Conservation (phyloP, 352 stramenopile genomes). For the Globisporangium spiculum region DNA sequence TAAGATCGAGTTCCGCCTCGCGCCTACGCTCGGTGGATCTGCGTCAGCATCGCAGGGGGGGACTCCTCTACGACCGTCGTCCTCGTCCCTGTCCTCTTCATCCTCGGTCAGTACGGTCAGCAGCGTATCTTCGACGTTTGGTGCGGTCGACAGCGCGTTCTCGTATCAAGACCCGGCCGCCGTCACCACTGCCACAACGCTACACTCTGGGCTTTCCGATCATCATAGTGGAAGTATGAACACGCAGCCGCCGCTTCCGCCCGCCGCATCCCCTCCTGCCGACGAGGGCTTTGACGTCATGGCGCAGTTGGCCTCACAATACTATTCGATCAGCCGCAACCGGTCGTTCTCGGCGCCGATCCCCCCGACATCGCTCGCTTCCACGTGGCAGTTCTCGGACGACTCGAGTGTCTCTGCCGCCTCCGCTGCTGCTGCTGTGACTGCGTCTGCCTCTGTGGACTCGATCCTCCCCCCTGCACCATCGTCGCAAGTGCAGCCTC, state of each 20-base stretch:
- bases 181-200: conserved; percentile 2
- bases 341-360: conserved; percentile 72
- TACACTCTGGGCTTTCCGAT: conserved; percentile 3
- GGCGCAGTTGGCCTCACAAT: conserved; percentile 79
- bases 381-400: conserved; percentile 57
- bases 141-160: conserved; percentile 21
- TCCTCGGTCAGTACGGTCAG: conserved; percentile 14
- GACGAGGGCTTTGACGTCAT: conserved; percentile 71
- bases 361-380: conserved; percentile 48
- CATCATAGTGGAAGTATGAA: conserved; percentile 10
- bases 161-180: conserved; percentile 6
- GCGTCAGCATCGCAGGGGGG: conserved; percentile 13
- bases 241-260: not conserved
- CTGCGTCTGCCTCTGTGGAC: conserved; percentile 15
- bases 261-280: not conserved
- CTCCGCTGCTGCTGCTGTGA: conserved; percentile 17
- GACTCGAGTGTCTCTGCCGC: conserved; percentile 28
- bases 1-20: conserved; percentile 29
- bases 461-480: conserved; percentile 10
- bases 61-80: conserved; percentile 9
- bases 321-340: conserved; percentile 70
- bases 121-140: conserved; percentile 14
- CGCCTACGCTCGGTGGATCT: conserved; percentile 1
- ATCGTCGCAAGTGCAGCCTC: conserved; percentile 24
- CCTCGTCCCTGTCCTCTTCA: conserved; percentile 19